phyloP scores from a whole-genome alignment of 2,329 filamentous ascomycete genomes.

The Pseudofabraea citricarpa region DNA sequence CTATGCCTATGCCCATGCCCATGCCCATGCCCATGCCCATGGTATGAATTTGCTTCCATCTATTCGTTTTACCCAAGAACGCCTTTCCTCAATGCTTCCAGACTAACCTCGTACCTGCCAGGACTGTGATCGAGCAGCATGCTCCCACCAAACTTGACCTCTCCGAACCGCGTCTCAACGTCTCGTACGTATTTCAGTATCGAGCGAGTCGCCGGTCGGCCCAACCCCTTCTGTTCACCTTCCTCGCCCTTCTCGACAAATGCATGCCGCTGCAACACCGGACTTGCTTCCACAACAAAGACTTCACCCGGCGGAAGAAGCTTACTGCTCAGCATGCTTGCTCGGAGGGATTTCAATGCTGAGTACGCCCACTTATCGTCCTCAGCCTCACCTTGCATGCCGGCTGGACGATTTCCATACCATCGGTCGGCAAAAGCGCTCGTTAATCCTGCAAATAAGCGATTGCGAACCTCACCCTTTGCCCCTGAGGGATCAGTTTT shows the following conservation, averaged over 20 bases:
- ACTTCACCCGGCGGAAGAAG: constrained; percentile 73
- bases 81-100: constrained; percentile 52
- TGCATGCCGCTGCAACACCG: constrained; percentile 62
- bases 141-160: constrained; percentile 65
- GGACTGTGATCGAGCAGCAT: constrained; percentile 77
- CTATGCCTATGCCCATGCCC: no score
- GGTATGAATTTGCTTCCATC: no score
- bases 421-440: constrained; percentile 58
- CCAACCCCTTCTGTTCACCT: constrained; percentile 39
- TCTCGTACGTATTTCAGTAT: constrained; percentile 67
- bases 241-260: constrained; percentile 40
- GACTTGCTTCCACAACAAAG: constrained; percentile 65
- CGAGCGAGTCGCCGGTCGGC: constrained; percentile 61
- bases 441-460: constrained; percentile 62
- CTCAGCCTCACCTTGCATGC: constrained; percentile 40
- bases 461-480: constrained; percentile 59
- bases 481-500: constrained; percentile 66
- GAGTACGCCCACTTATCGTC: constrained; percentile 65
- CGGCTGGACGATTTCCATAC: constrained; percentile 37
- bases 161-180: constrained; percentile 65
- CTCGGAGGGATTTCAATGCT: constrained; percentile 60
- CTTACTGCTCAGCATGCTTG: constrained; percentile 64
- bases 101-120: constrained; percentile 64
- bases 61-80: constrained; percentile 24
- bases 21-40: no score